phyloP scores from a whole-genome alignment of 164 flowering plant genomes.

The Aristolochia fimbriata region DNA sequence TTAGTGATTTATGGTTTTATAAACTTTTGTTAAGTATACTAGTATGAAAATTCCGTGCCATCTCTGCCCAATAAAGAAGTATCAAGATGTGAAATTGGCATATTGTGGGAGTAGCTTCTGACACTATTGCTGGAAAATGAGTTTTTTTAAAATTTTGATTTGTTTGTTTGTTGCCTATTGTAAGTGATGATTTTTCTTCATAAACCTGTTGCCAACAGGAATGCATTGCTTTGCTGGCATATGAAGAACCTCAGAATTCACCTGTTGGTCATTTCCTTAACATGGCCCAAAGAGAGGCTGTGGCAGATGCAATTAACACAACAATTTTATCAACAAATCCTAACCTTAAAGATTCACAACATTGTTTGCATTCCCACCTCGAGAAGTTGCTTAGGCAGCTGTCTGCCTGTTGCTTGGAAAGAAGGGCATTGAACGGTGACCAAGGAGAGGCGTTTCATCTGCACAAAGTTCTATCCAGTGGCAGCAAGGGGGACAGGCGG shows the following conservation, averaged over 20 bases:
- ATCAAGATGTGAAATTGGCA: too few species aligned
- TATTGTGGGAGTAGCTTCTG: too few species aligned
- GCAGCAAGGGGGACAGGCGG: slow-evolving; percentile 17
- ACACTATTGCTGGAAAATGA: not conserved
- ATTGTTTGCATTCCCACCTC: slow-evolving; percentile 55
- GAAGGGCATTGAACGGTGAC: slow-evolving; percentile 61
- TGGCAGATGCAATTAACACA: slow-evolving; percentile 82
- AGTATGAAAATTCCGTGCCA: too few species aligned
- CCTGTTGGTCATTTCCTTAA: slow-evolving; percentile 69
- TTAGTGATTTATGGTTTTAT: too few species aligned
- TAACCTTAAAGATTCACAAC: slow-evolving; percentile 31
- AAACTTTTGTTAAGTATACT: not conserved
- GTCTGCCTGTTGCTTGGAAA: slow-evolving; percentile 73
- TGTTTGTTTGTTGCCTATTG: not conserved
- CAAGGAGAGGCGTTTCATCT: slow-evolving; percentile 89
- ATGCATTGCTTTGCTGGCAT: slow-evolving; percentile 82
- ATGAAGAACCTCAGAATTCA: slow-evolving; percentile 59
- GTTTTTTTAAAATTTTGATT: not conserved
- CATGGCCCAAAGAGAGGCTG: slow-evolving; percentile 64
- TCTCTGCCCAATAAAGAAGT: too few species aligned
- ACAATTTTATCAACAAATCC: slow-evolving; percentile 70
- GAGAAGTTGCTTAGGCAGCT: slow-evolving; percentile 80
- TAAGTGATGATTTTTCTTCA: not conserved
- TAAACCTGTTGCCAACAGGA: slow-evolving; percentile 35
- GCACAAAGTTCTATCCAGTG: slow-evolving; percentile 31